Percentiles rank a stretch among this genome's conserved stretches.
phyloP scores from a whole-genome alignment of 2,329 filamentous ascomycete species.

The Bipolaris sorokiniana region DNA sequence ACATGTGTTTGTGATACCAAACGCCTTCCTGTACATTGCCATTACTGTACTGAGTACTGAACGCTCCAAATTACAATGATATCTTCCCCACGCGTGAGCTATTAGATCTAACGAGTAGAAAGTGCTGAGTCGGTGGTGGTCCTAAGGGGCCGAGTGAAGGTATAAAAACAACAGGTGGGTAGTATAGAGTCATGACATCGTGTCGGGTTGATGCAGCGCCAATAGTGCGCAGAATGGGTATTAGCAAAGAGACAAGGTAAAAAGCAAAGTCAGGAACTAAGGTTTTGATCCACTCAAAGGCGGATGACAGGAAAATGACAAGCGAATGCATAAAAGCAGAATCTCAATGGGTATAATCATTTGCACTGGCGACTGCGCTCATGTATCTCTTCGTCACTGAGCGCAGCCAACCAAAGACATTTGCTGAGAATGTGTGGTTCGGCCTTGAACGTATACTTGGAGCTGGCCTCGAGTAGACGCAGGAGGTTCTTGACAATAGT shows the following conservation, averaged over 20 bases:
- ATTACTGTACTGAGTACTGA: neutral
- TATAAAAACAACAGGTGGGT: constrained; percentile 25
- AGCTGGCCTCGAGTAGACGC: constrained; percentile 78
- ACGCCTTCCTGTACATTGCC: neutral
- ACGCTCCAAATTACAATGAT: constrained; percentile 1
- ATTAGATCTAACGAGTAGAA: constrained; percentile 32
- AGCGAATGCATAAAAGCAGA: neutral
- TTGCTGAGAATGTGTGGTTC: constrained; percentile 78
- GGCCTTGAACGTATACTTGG: constrained; percentile 73
- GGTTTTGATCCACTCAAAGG: constrained; percentile 21
- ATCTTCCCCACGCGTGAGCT: constrained; percentile 32
- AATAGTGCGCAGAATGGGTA: constrained; percentile 25
- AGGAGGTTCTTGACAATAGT: constrained; percentile 80
- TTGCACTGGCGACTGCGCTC: constrained; percentile 41
- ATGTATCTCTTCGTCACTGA: constrained; percentile 75
- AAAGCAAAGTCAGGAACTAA: constrained; percentile 2
- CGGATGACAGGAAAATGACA: constrained; percentile 9
- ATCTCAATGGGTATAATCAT: constrained; percentile 24
- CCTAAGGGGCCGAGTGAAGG: constrained; percentile 19
- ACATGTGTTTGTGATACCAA: constrained; percentile 5
- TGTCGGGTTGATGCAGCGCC: constrained; percentile 28
- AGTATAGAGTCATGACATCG: constrained; percentile 35
- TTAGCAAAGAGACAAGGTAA: constrained; percentile 28
- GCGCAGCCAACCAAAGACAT: constrained; percentile 83
- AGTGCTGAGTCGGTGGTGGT: constrained; percentile 11